These are phyloP conservation scores for Botryosphaeria dothidea DNA, from an alignment of 2,329 filamentous ascomycete genomes.

Conservation along the genomic window DNA sequence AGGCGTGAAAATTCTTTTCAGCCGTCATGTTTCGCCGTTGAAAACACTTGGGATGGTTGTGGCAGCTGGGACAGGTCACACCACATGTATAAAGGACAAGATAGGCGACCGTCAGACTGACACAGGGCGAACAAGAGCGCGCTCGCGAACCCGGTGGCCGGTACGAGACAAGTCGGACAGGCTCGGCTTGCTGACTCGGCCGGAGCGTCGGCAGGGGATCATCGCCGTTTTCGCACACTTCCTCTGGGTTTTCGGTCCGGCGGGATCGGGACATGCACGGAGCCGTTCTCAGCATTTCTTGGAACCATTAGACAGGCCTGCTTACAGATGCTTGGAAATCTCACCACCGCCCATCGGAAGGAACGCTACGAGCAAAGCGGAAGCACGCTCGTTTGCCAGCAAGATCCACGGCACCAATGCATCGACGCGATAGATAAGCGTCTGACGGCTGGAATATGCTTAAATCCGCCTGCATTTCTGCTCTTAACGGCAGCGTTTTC, in stretches of 20 bases:
- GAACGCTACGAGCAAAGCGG: neutral
- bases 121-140: neutral
- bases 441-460: neutral
- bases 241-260: neutral
- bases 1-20: neutral
- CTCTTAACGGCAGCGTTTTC: neutral
- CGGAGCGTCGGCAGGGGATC: neutral
- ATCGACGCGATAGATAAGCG: neutral
- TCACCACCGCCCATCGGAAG: neutral
- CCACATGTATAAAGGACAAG: neutral
- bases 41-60: too few species aligned
- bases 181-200: neutral
- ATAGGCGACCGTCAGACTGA: neutral
- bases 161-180: too few species aligned
- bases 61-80: neutral
- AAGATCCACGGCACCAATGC: neutral
- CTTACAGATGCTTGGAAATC: conserved; percentile 3
- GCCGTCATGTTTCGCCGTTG: too few species aligned
- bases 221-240: neutral
- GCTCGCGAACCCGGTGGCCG: neutral
- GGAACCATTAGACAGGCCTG: neutral
- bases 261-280: neutral
- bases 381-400: too few species aligned
- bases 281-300: neutral
- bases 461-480: neutral